A percentile compares a stretch with the other conserved stretches of the same genome.
Conservation (phyloP, 2,329 filamentous ascomycete species). For the Alternaria incomplexa region DNA sequence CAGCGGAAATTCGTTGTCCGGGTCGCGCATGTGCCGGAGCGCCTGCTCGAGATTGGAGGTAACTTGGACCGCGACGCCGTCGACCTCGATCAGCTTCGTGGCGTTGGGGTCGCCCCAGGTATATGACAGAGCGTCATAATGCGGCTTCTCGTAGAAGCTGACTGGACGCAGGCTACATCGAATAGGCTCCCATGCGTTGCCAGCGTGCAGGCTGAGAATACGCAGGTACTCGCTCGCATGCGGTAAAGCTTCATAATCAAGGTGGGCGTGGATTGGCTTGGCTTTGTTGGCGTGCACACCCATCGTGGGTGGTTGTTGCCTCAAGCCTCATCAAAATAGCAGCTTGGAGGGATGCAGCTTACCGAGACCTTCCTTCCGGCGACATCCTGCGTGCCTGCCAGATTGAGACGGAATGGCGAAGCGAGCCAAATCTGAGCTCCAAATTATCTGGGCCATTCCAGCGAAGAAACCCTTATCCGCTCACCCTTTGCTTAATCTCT, state of each 20-base stretch:
- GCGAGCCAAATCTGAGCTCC: neutral
- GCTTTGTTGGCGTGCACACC: neutral
- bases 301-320: neutral
- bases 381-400: neutral
- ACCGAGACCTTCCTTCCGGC: neutral
- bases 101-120: conserved; percentile 2
- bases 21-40: neutral
- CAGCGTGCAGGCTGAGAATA: neutral
- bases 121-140: conserved; percentile 16
- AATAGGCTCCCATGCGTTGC: neutral
- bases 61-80: neutral
- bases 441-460: neutral
- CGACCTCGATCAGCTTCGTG: neutral
- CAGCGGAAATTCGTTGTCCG: neutral
- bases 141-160: conserved; percentile 2
- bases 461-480: neutral
- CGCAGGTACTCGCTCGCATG: neutral
- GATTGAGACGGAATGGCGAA: neutral
- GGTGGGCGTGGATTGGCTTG: neutral
- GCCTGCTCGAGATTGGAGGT: neutral
- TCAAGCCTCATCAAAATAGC: neutral
- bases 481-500: neutral
- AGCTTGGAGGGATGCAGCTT: neutral
- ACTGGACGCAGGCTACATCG: neutral
- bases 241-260: neutral